These are phyloP conservation scores for Eremothecium sinecaudum DNA, from an alignment of 1,139 yeast genomes.

Conservation along the genomic window DNA sequence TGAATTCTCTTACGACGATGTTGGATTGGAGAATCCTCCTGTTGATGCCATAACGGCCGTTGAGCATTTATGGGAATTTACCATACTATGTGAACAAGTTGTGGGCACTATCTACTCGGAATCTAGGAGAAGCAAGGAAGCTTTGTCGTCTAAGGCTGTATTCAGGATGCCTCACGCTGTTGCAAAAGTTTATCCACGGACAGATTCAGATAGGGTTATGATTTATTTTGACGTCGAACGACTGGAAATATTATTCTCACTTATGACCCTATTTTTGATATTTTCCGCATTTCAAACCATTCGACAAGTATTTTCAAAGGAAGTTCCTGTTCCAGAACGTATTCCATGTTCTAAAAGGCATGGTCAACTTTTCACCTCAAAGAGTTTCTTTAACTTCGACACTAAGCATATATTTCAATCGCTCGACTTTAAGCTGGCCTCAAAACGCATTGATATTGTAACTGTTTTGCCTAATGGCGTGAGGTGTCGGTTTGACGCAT, in stretches of 20 bases:
- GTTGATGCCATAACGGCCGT: slow-evolving; percentile 22
- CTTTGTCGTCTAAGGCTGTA: slow-evolving; percentile 28
- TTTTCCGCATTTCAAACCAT: slow-evolving; percentile 48
- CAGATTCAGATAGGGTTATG: slow-evolving; percentile 25
- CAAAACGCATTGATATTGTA: slow-evolving; percentile 24
- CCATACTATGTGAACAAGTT: slow-evolving; percentile 18
- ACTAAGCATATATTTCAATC: slow-evolving; percentile 13
- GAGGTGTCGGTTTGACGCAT: slow-evolving; percentile 40
- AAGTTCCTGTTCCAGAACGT: slow-evolving; percentile 25
- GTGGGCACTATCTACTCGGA: slow-evolving; percentile 30
- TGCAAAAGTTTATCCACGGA: slow-evolving; percentile 26
- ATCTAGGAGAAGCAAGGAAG: slow-evolving; percentile 23
- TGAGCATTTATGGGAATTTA: slow-evolving; percentile 23
- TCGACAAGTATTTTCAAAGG: slow-evolving; percentile 35
- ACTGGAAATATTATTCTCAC: slow-evolving; percentile 36
- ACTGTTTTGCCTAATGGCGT: slow-evolving; percentile 41
- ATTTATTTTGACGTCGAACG: slow-evolving; percentile 31
- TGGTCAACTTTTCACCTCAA: slow-evolving; percentile 26
- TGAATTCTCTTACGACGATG: slow-evolving; percentile 22
- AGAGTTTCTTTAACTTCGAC: slow-evolving; percentile 17
- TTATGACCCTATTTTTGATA: slow-evolving; percentile 42
- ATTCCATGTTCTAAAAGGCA: slow-evolving; percentile 25
- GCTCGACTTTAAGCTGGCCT: slow-evolving; percentile 20
- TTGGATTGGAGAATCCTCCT: slow-evolving; percentile 30
- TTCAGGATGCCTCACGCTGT: slow-evolving; percentile 24